A percentile compares a stretch with the other conserved stretches of the same genome.
Conservation (phyloP, 176 grass and related monocot genomes). For the Zoysia japonica region DNA sequence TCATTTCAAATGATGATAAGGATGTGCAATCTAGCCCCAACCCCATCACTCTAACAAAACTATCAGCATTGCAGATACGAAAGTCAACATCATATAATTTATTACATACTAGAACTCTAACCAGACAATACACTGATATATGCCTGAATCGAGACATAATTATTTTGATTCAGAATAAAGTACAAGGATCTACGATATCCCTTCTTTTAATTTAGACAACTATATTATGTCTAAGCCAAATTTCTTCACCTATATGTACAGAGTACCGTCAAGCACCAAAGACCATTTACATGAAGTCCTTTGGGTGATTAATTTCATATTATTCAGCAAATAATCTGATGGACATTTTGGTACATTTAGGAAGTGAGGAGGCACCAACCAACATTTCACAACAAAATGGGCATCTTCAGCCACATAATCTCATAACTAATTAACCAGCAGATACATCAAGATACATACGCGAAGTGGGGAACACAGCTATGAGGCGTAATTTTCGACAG, state of each 20-base stretch:
- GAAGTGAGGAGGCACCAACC: neutral
- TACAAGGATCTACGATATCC: neutral
- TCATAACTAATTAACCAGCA: slow-evolving; percentile 14
- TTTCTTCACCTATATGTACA: neutral
- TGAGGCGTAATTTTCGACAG: slow-evolving; percentile 1
- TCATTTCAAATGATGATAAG: neutral
- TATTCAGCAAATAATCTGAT: slow-evolving; percentile 7
- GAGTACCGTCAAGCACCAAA: neutral
- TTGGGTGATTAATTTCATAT: neutral
- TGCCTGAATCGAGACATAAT: neutral
- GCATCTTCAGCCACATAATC: neutral
- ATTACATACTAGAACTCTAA: neutral
- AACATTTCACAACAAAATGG: neutral
- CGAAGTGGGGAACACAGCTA: neutral
- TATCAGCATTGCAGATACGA: neutral
- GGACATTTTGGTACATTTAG: neutral
- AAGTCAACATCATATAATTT: neutral
- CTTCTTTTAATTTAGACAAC: neutral
- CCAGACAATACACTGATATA: neutral
- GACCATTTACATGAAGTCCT: neutral
- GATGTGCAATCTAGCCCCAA: neutral
- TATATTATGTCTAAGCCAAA: neutral
- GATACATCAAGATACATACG: neutral
- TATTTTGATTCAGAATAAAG: no score
- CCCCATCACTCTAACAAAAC: no score